These are phyloP conservation scores for Hyaloraphidium curvatum DNA, from an alignment of 192 early-diverging fungal genomes.

Conservation along the genomic window DNA sequence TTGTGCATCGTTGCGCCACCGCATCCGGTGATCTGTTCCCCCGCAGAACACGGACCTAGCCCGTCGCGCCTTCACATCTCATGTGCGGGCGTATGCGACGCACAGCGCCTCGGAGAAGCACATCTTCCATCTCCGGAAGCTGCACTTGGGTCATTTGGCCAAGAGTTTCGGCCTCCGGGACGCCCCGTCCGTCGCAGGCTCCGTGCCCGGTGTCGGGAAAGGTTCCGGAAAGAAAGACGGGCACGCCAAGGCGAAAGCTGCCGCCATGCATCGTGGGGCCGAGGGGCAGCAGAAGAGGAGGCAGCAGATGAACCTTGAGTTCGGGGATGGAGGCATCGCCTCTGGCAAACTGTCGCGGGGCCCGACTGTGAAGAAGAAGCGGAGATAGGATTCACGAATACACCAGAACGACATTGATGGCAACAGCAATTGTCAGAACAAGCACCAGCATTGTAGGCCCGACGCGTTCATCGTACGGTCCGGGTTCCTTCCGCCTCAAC, in stretches of 20 bases:
- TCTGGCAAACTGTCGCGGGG: too few species aligned
- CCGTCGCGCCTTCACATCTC: conserved; percentile 65
- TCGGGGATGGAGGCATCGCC: too few species aligned
- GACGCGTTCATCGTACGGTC: conserved; percentile 42
- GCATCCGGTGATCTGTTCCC: conserved; percentile 8
- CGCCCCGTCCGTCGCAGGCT: conserved; percentile 49
- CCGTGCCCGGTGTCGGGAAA: too few species aligned
- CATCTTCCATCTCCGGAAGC: conserved; percentile 83
- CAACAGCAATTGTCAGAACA: conserved; percentile 33
- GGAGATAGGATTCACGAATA: too few species aligned
- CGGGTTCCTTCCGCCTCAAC: conserved; percentile 36
- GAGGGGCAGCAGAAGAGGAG: too few species aligned
- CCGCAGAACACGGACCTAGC: conserved; percentile 39
- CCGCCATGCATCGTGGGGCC: too few species aligned
- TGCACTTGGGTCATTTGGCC: conserved; percentile 93
- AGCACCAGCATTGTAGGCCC: conserved; percentile 52
- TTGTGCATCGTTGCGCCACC: conserved; percentile 4
- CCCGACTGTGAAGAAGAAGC: too few species aligned
- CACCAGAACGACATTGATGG: conserved; percentile 28
- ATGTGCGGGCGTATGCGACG: conserved; percentile 85
- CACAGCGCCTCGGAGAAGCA: conserved; percentile 63
- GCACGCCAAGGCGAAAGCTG: too few species aligned
- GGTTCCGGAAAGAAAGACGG: too few species aligned
- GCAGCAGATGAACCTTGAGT: conserved; percentile 7
- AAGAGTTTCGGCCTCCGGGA: conserved; percentile 93